Conservation (phyloP, 495 filamentous ascomycete genomes). For the Neurospora sp. region DNA sequence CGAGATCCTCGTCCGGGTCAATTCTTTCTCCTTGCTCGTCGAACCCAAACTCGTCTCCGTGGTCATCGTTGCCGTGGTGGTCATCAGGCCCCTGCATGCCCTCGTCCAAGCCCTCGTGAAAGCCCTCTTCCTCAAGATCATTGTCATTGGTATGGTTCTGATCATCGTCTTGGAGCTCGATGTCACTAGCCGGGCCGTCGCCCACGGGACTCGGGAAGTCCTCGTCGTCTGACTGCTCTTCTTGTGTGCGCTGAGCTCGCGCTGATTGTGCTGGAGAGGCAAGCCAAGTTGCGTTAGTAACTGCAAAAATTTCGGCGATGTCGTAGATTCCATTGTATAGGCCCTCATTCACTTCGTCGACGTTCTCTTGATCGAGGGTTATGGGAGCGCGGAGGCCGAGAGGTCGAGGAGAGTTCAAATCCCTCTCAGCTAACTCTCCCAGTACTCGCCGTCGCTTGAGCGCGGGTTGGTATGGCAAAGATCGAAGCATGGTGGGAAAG, state of each 20-base stretch:
- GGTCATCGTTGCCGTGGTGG: constrained; percentile 19
- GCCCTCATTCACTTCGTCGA: constrained; percentile 6
- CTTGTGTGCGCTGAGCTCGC: not conserved
- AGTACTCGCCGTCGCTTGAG: constrained; percentile 4
- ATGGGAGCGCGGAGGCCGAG: too few species aligned
- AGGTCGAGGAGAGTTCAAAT: constrained; percentile 8
- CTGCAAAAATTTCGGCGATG: constrained; percentile 9
- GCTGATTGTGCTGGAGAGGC: constrained; percentile 3
- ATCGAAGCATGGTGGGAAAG: not conserved
- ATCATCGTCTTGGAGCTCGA: not conserved
- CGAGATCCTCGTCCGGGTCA: constrained; percentile 15
- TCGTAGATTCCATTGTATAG: constrained; percentile 13
- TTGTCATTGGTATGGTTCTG: not conserved
- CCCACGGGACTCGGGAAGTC: constrained; percentile 1
- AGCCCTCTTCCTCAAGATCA: not conserved
- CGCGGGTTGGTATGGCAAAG: not conserved
- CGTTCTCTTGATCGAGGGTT: constrained; percentile 17
- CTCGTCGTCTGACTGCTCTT: constrained; percentile 12
- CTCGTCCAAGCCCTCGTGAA: constrained; percentile 4
- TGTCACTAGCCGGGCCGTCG: not conserved
- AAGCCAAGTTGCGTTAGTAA: constrained; percentile 11
- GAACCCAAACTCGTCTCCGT: constrained; percentile 6
- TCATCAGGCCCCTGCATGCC: constrained; percentile 3
- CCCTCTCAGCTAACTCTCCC: constrained; percentile 9
- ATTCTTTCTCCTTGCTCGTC: constrained; percentile 2